Evolutionary conservation across 2,329 filamentous ascomycete genomes (phyloP).

Genomic region (Cyclaneusma minus): DNA sequence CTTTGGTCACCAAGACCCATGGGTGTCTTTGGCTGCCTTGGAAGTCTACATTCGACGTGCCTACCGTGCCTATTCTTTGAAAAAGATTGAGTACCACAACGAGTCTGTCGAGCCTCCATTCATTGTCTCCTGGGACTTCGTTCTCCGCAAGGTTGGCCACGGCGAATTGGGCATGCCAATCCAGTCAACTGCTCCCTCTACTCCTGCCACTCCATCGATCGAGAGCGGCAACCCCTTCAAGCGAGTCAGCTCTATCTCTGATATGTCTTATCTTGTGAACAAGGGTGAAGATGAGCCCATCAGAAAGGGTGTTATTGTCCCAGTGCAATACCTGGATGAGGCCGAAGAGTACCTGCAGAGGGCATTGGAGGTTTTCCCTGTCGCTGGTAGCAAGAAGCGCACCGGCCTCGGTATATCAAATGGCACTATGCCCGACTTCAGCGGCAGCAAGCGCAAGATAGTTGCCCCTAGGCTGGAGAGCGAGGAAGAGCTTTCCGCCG

Average conservation of each 20-base stretch:
- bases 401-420: constrained; percentile 33
- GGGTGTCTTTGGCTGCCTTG: constrained; percentile 83
- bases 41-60: constrained; percentile 94
- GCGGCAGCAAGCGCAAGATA: constrained; percentile 51
- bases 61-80: constrained; percentile 89
- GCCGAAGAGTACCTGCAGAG: constrained; percentile 73
- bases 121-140: constrained; percentile 86
- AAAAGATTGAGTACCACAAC: constrained; percentile 76
- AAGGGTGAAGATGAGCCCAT: constrained; percentile 62
- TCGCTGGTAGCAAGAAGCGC: constrained; percentile 37
- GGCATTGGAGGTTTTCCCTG: constrained; percentile 71
- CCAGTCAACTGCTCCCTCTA: constrained; percentile 67
- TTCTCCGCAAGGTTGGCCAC: constrained; percentile 82
- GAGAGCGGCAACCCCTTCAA: constrained; percentile 51
- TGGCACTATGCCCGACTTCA: constrained; percentile 57
- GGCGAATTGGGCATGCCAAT: constrained; percentile 76
- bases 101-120: constrained; percentile 57
- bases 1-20: constrained; percentile 86
- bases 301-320: constrained; percentile 87
- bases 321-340: constrained; percentile 87
- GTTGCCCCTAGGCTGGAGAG: constrained; percentile 33
- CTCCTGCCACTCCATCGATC: constrained; percentile 57
- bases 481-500: constrained; percentile 71
- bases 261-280: constrained; percentile 76
- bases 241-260: constrained; percentile 86